phyloP scores from a whole-genome alignment of 768 basidiomycete species.

The Macrocybe gigantea region DNA sequence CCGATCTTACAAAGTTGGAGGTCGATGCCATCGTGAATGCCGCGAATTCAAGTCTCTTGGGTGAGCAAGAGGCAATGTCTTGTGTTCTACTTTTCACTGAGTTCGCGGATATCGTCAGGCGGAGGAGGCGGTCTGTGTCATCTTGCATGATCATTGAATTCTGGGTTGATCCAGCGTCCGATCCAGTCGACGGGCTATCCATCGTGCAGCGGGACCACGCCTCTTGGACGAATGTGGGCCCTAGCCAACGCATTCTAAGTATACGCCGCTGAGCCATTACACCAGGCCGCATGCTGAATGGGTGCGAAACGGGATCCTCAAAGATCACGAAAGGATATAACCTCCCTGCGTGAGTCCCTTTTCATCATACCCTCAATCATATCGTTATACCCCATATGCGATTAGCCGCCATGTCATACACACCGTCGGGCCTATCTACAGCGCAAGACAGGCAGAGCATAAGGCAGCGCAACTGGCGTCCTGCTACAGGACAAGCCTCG shows the following conservation, averaged over 20 bases:
- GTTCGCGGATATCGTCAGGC: constrained; percentile 32
- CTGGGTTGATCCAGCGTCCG: background rate
- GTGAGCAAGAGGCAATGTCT: constrained; percentile 26
- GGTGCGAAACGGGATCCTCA: constrained; percentile 66
- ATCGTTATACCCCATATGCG: background rate
- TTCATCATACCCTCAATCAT: background rate
- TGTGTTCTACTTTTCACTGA: background rate
- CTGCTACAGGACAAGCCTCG: constrained; percentile 62
- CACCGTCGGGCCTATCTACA: constrained; percentile 75
- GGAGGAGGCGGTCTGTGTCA: constrained; percentile 63
- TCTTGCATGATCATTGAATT: background rate
- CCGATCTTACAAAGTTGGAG: constrained; percentile 70
- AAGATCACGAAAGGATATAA: constrained; percentile 78
- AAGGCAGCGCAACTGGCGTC: constrained; percentile 55
- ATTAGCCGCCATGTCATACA: constrained; percentile 64
- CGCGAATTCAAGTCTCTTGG: constrained; percentile 67
- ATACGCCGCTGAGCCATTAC: background rate
- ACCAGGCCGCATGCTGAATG: constrained; percentile 56
- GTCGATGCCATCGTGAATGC: constrained; percentile 80
- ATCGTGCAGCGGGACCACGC: constrained; percentile 62
- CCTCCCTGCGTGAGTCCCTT: constrained; percentile 61
- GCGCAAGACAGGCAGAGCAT: constrained; percentile 26
- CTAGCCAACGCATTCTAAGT: constrained; percentile 12
- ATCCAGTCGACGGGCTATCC: constrained; percentile 79
- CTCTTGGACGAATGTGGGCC: constrained; percentile 62